Percentiles rank a stretch among this genome's conserved stretches.
phyloP scores from a whole-genome alignment of 805 yeast species.

The Candida ficus region DNA sequence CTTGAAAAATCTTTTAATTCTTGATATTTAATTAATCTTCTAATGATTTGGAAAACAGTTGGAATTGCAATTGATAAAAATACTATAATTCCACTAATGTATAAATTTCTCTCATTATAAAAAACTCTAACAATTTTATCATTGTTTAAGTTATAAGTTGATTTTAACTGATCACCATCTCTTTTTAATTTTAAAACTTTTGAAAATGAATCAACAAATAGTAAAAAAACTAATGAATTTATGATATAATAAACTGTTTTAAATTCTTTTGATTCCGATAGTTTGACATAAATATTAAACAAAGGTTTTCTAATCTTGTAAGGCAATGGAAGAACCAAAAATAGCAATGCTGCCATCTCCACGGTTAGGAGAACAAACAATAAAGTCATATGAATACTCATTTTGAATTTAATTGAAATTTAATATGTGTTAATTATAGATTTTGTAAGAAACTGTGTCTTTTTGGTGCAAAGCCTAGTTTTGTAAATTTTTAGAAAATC shows the following conservation, averaged over 20 bases:
- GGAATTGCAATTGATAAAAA: slow-evolving; percentile 50
- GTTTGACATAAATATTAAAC: slow-evolving; percentile 31
- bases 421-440: too few species aligned
- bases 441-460: too few species aligned
- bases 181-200: slow-evolving; percentile 32
- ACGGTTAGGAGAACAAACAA: slow-evolving; percentile 42
- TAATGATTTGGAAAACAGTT: slow-evolving; percentile 47
- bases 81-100: slow-evolving; percentile 58
- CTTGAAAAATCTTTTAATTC: slow-evolving; percentile 22
- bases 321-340: slow-evolving; percentile 54
- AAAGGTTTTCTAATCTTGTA: slow-evolving; percentile 39
- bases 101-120: slow-evolving; percentile 58
- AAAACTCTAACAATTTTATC: slow-evolving; percentile 57
- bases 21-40: slow-evolving; percentile 46
- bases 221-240: slow-evolving; percentile 37
- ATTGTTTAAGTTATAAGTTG: slow-evolving; percentile 29
- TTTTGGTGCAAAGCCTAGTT: too few species aligned
- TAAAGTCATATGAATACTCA: slow-evolving; percentile 23
- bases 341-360: slow-evolving; percentile 46
- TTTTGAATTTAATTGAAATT: slow-evolving; percentile 1
- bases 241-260: slow-evolving; percentile 41
- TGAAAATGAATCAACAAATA: slow-evolving; percentile 51
- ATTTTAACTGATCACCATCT: slow-evolving; percentile 13
- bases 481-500: too few species aligned
- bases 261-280: slow-evolving; percentile 35